These are phyloP conservation scores for Allantophomopsis cytisporea DNA, from an alignment of 2,329 filamentous ascomycete species.

Conservation along the genomic window DNA sequence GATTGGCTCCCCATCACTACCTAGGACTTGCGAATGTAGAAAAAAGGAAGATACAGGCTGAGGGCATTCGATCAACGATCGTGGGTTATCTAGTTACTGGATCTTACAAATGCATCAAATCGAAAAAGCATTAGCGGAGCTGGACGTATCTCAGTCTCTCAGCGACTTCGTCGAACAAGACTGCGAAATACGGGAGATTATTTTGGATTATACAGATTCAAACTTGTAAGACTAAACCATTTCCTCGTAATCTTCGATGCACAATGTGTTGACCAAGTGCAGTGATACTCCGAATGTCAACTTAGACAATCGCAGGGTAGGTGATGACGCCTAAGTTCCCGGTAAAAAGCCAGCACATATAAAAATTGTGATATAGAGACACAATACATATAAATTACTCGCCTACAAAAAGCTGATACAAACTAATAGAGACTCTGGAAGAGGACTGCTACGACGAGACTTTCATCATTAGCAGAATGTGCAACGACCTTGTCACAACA, in stretches of 20 bases:
- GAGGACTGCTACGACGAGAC: too few species aligned
- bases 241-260: background rate
- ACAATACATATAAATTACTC: too few species aligned
- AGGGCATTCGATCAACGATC: too few species aligned
- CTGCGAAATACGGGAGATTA: slow-evolving; percentile 75
- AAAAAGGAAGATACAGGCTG: too few species aligned
- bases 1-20: too few species aligned
- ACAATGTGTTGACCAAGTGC: slow-evolving; percentile 6
- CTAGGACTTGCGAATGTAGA: too few species aligned
- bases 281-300: slow-evolving; percentile 66
- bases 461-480: slow-evolving; percentile 25
- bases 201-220: slow-evolving; percentile 72
- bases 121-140: slow-evolving; percentile 52
- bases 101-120: slow-evolving; percentile 45
- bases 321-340: slow-evolving; percentile 14
- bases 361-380: too few species aligned
- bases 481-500: slow-evolving; percentile 18
- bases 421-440: slow-evolving; percentile 58
- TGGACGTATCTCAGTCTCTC: slow-evolving; percentile 69
- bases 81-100: too few species aligned
- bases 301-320: slow-evolving; percentile 66
- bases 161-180: slow-evolving; percentile 62
- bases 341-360: too few species aligned
- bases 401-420: slow-evolving; percentile 57
- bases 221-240: slow-evolving; percentile 43